Evolutionary conservation across 306 rosid species (phyloP), one percentile per base, ranked within the genome.

Genomic region (Ormosia emarginata): DNA sequence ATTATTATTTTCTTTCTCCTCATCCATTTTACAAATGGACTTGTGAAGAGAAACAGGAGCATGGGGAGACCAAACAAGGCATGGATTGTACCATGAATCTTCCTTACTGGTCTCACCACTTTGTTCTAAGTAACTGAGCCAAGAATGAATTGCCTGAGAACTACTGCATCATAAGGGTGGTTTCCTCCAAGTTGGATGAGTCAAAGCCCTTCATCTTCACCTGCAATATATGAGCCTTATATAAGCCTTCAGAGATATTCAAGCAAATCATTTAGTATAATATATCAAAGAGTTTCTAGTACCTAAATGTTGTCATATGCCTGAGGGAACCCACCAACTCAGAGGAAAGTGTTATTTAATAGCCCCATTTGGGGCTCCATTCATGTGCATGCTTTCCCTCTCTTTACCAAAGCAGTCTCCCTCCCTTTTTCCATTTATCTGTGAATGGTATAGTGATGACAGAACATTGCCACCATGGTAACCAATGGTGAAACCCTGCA

Each of bases 121-220:
- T 36, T 17, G 33, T 32, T 79, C 47, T 49, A 49, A 49, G n/a
- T 70, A 82, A 88, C 91, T 75, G 83, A 94, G 98, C 97, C 98
- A 94, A 92, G 98, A 92, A 94, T 92, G 97, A 94, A 41, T 94
- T 94, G 98, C 98, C 98, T 63, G 88, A 65, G 92, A 81, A 81
- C 75, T 76, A 79, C 85, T 72, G 57, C 82, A 75, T 80, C 79
- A 44, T 39, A 82, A 69, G 67, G 58, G 87, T 67, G 78, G 72
- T 65, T 72, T 74, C 85, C 78, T 62, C 73, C 58, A 46, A 56
- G 86, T 71, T 82, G 74, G 78, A 74, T 65, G 79, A 80, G 74
- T 67, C 33, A 49, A 56, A 55, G 7, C 44, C 81, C 87, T 55
- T 87, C 85, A 63, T 58, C 87, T 80, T 57, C 89, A 84, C 90